A percentile compares a stretch with the other conserved stretches of the same genome.
These are phyloP conservation scores for Trichophyton verrucosum DNA, from an alignment of 2,329 filamentous ascomycete genomes.

Conservation along the genomic window DNA sequence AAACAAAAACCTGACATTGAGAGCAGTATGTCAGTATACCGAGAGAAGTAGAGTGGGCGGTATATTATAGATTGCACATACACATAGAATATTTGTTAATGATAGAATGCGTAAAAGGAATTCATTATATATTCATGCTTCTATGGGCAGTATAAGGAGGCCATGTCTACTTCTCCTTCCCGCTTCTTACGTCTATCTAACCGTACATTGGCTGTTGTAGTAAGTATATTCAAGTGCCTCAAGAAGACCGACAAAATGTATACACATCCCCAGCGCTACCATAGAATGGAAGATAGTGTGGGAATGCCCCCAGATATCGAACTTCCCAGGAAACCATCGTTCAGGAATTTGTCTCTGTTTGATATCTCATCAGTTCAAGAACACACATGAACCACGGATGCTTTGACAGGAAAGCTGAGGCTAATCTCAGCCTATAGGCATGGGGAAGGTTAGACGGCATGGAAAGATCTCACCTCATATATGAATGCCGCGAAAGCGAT, in stretches of 20 bases:
- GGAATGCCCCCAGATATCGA: constrained; percentile 25
- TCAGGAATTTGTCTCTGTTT: constrained; percentile 17
- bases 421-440: background rate
- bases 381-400: background rate
- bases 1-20: background rate
- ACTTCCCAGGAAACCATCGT: constrained; percentile 20
- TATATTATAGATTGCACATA: too few relatives aligned
- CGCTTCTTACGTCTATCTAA: background rate
- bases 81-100: background rate
- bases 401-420: background rate
- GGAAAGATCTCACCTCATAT: background rate
- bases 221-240: constrained; percentile 9
- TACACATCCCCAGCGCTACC: constrained; percentile 29
- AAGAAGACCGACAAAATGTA: constrained; percentile 30
- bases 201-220: background rate
- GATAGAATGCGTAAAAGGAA: background rate
- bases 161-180: background rate
- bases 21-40: background rate
- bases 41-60: background rate
- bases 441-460: background rate
- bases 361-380: background rate
- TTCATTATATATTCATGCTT: background rate
- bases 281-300: constrained; percentile 26
- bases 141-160: background rate
- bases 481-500: background rate